Evolutionary conservation across 164 flowering plant genomes (phyloP).

Genomic region (Paratinospora sagittata): DNA sequence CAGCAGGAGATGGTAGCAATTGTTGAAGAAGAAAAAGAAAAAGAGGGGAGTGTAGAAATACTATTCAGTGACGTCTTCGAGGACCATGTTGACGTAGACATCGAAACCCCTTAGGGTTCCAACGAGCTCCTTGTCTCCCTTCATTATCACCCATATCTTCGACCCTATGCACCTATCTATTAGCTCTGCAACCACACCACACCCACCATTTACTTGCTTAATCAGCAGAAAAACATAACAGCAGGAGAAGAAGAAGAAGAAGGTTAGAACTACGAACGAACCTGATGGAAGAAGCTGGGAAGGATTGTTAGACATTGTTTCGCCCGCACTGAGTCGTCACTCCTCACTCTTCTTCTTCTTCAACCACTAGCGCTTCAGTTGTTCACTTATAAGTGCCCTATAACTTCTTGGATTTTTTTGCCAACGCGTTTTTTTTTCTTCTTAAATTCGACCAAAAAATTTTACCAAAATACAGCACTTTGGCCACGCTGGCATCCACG

Average conservation of each 20-base stretch:
- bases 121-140: constrained; percentile 97
- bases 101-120: constrained; percentile 92
- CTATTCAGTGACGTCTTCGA: constrained; percentile 99
- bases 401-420: too few relatives aligned
- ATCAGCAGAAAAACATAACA: neutral
- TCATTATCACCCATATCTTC: constrained; percentile 98
- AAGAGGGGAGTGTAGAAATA: constrained; percentile 19
- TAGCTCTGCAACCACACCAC: constrained; percentile 51
- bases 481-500: too few relatives aligned
- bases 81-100: constrained; percentile 97
- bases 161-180: constrained; percentile 97
- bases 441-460: too few relatives aligned
- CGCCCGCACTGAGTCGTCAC: too few relatives aligned
- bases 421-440: too few relatives aligned
- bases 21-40: neutral
- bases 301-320: constrained; percentile 73
- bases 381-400: too few relatives aligned
- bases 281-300: constrained; percentile 89
- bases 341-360: too few relatives aligned
- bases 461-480: too few relatives aligned
- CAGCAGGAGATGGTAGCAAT: neutral
- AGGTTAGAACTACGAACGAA: too few relatives aligned
- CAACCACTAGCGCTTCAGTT: too few relatives aligned
- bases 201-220: neutral
- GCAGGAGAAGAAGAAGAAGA: neutral